Percentiles rank a stretch among this genome's conserved stretches.
Conservation (phyloP, 768 basidiomycete species). For the Arthromyces matolae region DNA sequence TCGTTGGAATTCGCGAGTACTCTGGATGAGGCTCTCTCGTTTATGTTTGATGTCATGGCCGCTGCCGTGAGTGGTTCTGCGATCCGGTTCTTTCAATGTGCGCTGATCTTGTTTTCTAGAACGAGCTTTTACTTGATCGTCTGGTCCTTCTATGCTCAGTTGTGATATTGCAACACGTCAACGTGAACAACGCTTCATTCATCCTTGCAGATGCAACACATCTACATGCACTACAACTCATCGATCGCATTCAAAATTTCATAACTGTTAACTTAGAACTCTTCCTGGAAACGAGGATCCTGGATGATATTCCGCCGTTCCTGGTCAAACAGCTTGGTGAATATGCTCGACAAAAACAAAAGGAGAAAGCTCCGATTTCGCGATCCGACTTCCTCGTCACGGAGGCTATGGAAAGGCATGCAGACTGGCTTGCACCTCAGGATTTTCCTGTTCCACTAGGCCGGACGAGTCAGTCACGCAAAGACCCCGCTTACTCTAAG, state of each 20-base stretch:
- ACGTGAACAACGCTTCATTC: slow-evolving; percentile 72
- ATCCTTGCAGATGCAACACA: slow-evolving; percentile 80
- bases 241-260: slow-evolving; percentile 71
- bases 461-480: slow-evolving; percentile 21
- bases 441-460: slow-evolving; percentile 64
- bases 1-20: slow-evolving; percentile 59
- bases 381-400: slow-evolving; percentile 52
- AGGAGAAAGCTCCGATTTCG: slow-evolving; percentile 60
- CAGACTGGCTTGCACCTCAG: slow-evolving; percentile 66
- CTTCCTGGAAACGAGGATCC: slow-evolving; percentile 73
- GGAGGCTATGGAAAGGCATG: slow-evolving; percentile 54
- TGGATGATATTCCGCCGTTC: slow-evolving; percentile 68
- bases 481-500: slow-evolving; percentile 17
- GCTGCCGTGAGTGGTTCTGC: slow-evolving; percentile 58
- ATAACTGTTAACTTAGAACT: slow-evolving; percentile 83
- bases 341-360: slow-evolving; percentile 58
- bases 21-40: slow-evolving; percentile 76
- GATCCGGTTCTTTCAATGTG: not conserved
- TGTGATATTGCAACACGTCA: slow-evolving; percentile 63
- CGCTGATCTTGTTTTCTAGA: slow-evolving; percentile 40
- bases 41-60: slow-evolving; percentile 83
- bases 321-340: slow-evolving; percentile 65
- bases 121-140: slow-evolving; percentile 84
- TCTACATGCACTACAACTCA: slow-evolving; percentile 67
- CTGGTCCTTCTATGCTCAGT: slow-evolving; percentile 81